Evolutionary conservation across 495 filamentous ascomycete species (phyloP).

Genomic region (Aspergillus asperescens): DNA sequence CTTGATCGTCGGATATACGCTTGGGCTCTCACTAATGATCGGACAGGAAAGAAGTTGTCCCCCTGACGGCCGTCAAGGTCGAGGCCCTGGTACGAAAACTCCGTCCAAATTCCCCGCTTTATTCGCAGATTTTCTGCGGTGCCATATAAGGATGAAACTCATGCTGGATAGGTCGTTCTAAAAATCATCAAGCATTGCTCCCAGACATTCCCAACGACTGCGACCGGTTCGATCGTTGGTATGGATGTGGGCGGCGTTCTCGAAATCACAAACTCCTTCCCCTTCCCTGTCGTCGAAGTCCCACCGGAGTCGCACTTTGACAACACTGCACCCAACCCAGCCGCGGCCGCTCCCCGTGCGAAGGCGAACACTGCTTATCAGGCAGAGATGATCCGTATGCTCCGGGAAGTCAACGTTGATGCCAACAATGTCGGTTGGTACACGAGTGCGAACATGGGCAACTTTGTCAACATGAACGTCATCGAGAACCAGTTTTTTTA

Average conservation of each 20-base stretch:
- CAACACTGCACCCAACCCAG: slow-evolving; percentile 65
- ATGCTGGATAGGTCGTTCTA: slow-evolving; percentile 70
- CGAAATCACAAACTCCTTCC: slow-evolving; percentile 91
- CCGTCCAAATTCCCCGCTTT: slow-evolving; percentile 27
- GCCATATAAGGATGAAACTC: background rate
- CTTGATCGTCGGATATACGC: background rate
- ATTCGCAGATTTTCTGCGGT: slow-evolving; percentile 15
- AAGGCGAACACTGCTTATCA: slow-evolving; percentile 88
- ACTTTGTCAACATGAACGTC: slow-evolving; percentile 90
- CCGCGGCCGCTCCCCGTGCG: slow-evolving; percentile 81
- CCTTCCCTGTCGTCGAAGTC: slow-evolving; percentile 82
- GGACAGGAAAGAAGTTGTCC: slow-evolving; percentile 50
- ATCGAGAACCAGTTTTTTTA: slow-evolving; percentile 98
- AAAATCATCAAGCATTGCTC: slow-evolving; percentile 94
- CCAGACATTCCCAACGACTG: slow-evolving; percentile 77
- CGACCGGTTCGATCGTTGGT: slow-evolving; percentile 85
- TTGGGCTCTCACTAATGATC: slow-evolving; percentile 11
- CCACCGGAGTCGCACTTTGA: slow-evolving; percentile 75
- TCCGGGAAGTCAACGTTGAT: slow-evolving; percentile 96
- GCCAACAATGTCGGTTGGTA: slow-evolving; percentile 99
- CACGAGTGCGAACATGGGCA: slow-evolving; percentile 96
- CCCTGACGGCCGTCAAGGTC: slow-evolving; percentile 75
- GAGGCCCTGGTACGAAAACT: slow-evolving; percentile 66
- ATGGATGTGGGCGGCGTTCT: slow-evolving; percentile 82
- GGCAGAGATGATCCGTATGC: slow-evolving; percentile 93